Conservation (phyloP, 805 yeast species). For the Ascoidea asiatica region DNA sequence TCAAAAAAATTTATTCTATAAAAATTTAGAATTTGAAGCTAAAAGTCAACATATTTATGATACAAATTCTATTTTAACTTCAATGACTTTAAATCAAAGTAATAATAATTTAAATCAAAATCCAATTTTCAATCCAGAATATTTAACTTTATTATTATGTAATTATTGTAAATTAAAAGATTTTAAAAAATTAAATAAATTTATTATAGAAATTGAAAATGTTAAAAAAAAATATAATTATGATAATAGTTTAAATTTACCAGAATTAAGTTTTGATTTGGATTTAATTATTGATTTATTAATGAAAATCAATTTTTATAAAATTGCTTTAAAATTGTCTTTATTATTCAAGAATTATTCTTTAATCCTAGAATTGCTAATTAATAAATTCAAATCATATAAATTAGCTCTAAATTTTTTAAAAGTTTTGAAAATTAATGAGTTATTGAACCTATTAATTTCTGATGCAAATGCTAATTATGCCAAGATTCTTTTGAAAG, state of each 20-base stretch:
- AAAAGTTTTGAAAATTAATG: constrained; percentile 8
- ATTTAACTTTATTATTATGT: constrained; percentile 38
- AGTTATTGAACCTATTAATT: constrained; percentile 7
- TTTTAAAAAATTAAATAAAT: constrained; percentile 25
- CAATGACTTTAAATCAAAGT: background rate
- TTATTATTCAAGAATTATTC: constrained; percentile 9
- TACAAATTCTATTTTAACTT: background rate
- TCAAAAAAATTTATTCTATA: constrained; percentile 2
- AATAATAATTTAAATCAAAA: background rate
- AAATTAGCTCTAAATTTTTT: constrained; percentile 7
- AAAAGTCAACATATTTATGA: constrained; percentile 18
- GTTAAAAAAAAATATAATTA: constrained; percentile 4
- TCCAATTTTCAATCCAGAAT: constrained; percentile 20
- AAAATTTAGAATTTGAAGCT: constrained; percentile 22
- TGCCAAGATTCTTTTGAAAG: constrained; percentile 51
- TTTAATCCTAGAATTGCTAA: constrained; percentile 9
- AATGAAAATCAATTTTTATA: constrained; percentile 8
- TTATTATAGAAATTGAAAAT: constrained; percentile 19
- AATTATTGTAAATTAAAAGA: constrained; percentile 42
- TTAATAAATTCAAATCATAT: constrained; percentile 6
- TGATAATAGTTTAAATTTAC: background rate
- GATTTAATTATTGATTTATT: constrained; percentile 8
- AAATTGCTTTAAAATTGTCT: constrained; percentile 6
- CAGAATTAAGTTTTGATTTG: constrained; percentile 7
- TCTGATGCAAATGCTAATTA: constrained; percentile 23